A percentile compares a stretch with the other conserved stretches of the same genome.
Conservation (phyloP, 306 rosid genomes). For the Styphnolobium japonicum region DNA sequence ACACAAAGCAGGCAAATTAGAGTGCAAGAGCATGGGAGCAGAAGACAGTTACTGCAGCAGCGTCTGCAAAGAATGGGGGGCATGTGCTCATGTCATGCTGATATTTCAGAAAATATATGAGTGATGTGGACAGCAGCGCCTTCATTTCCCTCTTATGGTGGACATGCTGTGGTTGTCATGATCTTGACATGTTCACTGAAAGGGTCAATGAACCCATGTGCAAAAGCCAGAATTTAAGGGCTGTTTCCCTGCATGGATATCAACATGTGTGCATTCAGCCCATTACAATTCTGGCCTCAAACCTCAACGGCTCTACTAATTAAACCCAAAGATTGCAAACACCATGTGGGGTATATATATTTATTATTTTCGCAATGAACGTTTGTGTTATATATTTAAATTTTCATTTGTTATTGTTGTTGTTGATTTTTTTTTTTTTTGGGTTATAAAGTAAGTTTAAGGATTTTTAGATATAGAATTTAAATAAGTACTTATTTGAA, state of each 20-base stretch:
- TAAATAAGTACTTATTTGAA: too few species aligned
- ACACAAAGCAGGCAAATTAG: background rate
- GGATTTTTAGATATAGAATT: too few species aligned
- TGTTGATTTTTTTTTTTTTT: too few species aligned
- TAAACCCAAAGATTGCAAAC: slow-evolving; percentile 5
- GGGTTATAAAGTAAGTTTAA: too few species aligned
- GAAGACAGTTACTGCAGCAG: background rate
- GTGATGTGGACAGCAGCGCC: slow-evolving; percentile 58
- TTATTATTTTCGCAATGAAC: slow-evolving; percentile 18
- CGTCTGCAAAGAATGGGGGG: slow-evolving; percentile 28
- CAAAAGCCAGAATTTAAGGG: slow-evolving; percentile 70
- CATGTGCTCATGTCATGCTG: slow-evolving; percentile 41
- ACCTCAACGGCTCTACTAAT: background rate
- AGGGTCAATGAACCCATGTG: slow-evolving; percentile 65
- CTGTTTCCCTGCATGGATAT: slow-evolving; percentile 27
- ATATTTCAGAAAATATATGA: slow-evolving; percentile 44
- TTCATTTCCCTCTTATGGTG: slow-evolving; percentile 26
- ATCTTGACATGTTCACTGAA: slow-evolving; percentile 47
- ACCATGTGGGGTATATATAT: slow-evolving; percentile 25
- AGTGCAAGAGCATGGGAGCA: background rate
- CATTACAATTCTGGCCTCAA: background rate
- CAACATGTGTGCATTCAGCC: background rate
- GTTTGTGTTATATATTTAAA: background rate
- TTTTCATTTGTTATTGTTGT: slow-evolving; percentile 9
- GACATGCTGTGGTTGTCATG: slow-evolving; percentile 58